Percentiles rank a stretch among this genome's conserved stretches.
Conservation (phyloP, 352 stramenopile genomes). For the Achlya hypogyna region DNA sequence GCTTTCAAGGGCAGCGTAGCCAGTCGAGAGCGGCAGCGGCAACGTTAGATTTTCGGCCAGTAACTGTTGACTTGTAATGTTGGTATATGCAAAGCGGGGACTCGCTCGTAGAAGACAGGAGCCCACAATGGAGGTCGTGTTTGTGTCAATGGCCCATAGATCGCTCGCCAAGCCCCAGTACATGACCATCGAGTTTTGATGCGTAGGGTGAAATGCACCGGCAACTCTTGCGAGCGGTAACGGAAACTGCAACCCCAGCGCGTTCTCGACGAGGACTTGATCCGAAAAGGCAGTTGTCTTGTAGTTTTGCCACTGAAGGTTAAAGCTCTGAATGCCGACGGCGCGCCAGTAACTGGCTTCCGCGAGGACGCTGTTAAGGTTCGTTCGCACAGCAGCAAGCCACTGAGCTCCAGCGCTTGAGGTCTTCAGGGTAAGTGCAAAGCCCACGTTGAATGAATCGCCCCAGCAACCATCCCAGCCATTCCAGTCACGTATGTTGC, state of each 20-base stretch:
- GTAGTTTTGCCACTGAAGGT: conserved; percentile 16
- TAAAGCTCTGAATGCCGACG: neutral
- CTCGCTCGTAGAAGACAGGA: neutral
- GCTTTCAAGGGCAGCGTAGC: neutral
- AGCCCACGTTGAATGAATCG: neutral
- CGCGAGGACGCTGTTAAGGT: neutral
- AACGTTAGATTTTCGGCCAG: conserved; percentile 5
- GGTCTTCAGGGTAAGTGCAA: no score
- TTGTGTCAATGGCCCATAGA: conserved; percentile 1
- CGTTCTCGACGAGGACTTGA: neutral
- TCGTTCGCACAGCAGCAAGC: no score
- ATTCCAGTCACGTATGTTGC: conserved; percentile 1
- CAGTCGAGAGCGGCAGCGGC: neutral
- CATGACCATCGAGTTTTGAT: conserved; percentile 8
- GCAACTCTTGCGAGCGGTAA: neutral
- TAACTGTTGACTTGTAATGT: neutral
- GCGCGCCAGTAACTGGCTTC: neutral
- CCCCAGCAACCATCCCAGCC: neutral
- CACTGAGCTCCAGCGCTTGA: neutral
- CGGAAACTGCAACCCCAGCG: neutral
- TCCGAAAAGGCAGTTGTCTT: conserved; percentile 6
- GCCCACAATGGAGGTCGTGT: neutral
- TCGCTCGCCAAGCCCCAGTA: conserved; percentile 16
- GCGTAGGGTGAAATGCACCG: neutral
- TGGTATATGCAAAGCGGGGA: neutral